Evolutionary conservation across 2,329 filamentous ascomycete species (phyloP), one percentile per base, ranked within the genome.

Genomic region (Didymella keratinophila): DNA sequence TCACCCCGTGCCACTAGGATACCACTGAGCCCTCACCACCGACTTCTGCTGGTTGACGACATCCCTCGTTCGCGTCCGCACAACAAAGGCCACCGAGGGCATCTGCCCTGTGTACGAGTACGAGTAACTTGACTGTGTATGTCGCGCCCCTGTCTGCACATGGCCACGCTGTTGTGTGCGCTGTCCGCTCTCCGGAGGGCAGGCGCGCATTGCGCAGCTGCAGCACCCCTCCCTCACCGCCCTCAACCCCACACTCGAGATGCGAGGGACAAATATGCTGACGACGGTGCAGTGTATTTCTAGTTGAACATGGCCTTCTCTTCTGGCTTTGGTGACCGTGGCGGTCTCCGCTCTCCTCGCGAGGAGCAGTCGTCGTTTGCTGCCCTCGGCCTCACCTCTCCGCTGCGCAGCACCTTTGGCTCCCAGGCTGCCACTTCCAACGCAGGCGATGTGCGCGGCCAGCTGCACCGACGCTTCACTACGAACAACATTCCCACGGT

Each of bases 381-480:
- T 74, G 86, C 87, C 67, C 87, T 92, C 78, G 87, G 89, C 71
- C 60, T 67, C 53, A 60, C 65, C 8, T 89, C 90, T 71, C 88
- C 79, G 72, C 86, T 87, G 69, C 88, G 91, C 63, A 78, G 79
- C 76, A 86, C 87, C 73, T 83, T 88, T 76, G 82, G 80, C 47
- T 77, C 82, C 61, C 56, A 58, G 45, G 50, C 50, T 46, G 50
- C 56, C 45, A 37, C 12, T 45, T 51, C 50, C 20, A 58, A 36
- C 18, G 76, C 84, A 64, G 84, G 87, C 77, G 92, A 96, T 74
- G 85, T 86, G 66, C 88, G 93, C 78, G 86, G 87, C 63, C 88
- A 88, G 69, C 83, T 98, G 75, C 92, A 93, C 78, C 89, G 94
- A 73, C 90, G 94, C 74, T 98, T 98, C 80, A 98, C 94, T 64